Conservation (phyloP, 805 yeast genomes). For the Lipomyces chichibuensis region DNA sequence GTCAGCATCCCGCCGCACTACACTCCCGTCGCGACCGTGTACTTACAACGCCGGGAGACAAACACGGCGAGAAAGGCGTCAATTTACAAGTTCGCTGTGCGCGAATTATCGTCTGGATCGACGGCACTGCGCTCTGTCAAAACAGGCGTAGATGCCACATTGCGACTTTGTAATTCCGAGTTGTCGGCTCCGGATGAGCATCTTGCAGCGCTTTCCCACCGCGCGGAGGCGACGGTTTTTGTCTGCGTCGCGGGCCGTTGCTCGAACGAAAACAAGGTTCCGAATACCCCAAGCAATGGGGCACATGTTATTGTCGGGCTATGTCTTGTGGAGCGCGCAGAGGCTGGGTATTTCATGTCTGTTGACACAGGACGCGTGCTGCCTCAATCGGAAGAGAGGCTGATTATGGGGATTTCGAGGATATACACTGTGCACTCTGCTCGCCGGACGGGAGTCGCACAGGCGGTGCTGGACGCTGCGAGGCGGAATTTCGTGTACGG, state of each 20-base stretch:
- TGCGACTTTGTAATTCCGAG: slow-evolving; percentile 55
- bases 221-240: slow-evolving; percentile 8
- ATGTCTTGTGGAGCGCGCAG: slow-evolving; percentile 36
- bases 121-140: slow-evolving; percentile 11
- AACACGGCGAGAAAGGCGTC: neutral
- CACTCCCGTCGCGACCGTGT: neutral
- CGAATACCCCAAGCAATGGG: neutral
- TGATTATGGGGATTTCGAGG: slow-evolving; percentile 50
- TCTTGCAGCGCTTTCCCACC: slow-evolving; percentile 2
- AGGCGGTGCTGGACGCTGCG: slow-evolving; percentile 47
- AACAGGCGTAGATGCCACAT: slow-evolving; percentile 42
- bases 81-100: slow-evolving; percentile 13
- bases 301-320: slow-evolving; percentile 14
- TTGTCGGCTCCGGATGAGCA: slow-evolving; percentile 53
- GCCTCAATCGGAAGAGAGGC: slow-evolving; percentile 46
- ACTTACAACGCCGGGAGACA: neutral
- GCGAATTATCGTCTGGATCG: slow-evolving; percentile 1
- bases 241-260: slow-evolving; percentile 11
- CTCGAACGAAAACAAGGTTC: neutral
- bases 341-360: slow-evolving; percentile 41
- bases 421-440: slow-evolving; percentile 45
- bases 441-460: slow-evolving; percentile 54
- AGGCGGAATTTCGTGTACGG: slow-evolving; percentile 52
- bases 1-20: slow-evolving; percentile 43
- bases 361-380: slow-evolving; percentile 48